A percentile compares a stretch with the other conserved stretches of the same genome.
These are phyloP conservation scores for Verbascum thapsus DNA, from an alignment of 257 asterid genomes.

Conservation along the genomic window DNA sequence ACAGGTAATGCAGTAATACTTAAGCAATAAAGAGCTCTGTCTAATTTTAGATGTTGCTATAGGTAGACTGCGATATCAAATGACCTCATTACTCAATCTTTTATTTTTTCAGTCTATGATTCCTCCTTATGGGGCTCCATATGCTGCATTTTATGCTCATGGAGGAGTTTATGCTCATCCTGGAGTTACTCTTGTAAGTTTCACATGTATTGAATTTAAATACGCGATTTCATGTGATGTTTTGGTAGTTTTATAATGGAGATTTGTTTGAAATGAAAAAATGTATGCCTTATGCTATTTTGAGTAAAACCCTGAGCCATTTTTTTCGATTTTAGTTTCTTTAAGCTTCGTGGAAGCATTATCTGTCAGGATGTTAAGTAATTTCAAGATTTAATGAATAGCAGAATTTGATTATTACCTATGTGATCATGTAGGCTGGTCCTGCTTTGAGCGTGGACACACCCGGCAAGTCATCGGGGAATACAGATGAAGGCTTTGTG, in stretches of 20 bases:
- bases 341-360: not conserved
- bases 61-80: not conserved
- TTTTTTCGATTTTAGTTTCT: not conserved
- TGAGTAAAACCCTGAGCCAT: not conserved
- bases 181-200: conserved; percentile 83
- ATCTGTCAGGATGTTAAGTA: not conserved
- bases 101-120: conserved; percentile 69
- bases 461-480: conserved; percentile 61
- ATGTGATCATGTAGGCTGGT: conserved; percentile 57
- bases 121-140: conserved; percentile 86
- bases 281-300: not conserved
- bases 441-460: conserved; percentile 60
- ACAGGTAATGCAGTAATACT: conserved; percentile 55
- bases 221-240: not conserved
- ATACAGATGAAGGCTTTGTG: conserved; percentile 57
- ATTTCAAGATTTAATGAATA: not conserved
- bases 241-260: conserved; percentile 4
- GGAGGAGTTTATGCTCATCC: conserved; percentile 89
- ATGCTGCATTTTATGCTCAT: conserved; percentile 84
- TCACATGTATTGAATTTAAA: conserved; percentile 10
- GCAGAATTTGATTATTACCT: conserved; percentile 20
- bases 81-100: conserved; percentile 14
- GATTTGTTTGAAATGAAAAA: not conserved
- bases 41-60: conserved; percentile 17
- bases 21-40: not conserved